Base-by-base conservation (phyloP, 1,284 basidiomycete species). In the Ganoderma lucidum region DNA sequence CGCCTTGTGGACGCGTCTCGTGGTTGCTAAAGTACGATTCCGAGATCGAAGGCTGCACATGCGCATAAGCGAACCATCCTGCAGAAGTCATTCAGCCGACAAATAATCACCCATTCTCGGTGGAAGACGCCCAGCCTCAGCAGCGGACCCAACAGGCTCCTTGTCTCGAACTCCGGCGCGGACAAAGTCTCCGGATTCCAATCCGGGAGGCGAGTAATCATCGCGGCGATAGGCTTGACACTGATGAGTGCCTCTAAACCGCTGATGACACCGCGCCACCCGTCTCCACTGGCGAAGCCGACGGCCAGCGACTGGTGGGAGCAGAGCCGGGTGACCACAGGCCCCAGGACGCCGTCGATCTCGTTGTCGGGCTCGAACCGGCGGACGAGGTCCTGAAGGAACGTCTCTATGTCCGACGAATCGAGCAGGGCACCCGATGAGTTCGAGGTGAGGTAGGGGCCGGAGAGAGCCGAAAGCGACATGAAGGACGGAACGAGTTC, bases 181-280 rank as follows among this genome's bases (percentile, higher is more conserved):
- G 85, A 88, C 28, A 87, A 88, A 15, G 41, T 41, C 9, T 77
- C 70, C 35, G 94, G 93, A 74, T 88, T 91, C 90, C 93, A 96
- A 68, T 89, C 86, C 45, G 87, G 82, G 83, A 95, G 84, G 70
- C 86, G 83, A 10, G 92, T 90, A 65, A 95, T 90, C 88, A 95
- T 89, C 2, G 85, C 81, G 6, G 96, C 97, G 68, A 99, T 91
- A 44, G 87, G 83, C 82, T 98, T 98, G 78, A 95, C 85, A 71
- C 92, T 90, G 1, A 94, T 89, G 19, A 98, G 86, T 5, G 90
- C 89, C 74, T 94, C 93, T 62, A 99, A 78, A 0, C 96, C 97
- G 60, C 90, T 88, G 28, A 97, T 82, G 48, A 97, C 91, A 41
- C 91, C 90, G n/a, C 96, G 87, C 97, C 98, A 99, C 23, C 90